Evolutionary conservation across 768 basidiomycete species (phyloP), one percentile per base, ranked within the genome.

Genomic region (Termitomyces sp.): DNA sequence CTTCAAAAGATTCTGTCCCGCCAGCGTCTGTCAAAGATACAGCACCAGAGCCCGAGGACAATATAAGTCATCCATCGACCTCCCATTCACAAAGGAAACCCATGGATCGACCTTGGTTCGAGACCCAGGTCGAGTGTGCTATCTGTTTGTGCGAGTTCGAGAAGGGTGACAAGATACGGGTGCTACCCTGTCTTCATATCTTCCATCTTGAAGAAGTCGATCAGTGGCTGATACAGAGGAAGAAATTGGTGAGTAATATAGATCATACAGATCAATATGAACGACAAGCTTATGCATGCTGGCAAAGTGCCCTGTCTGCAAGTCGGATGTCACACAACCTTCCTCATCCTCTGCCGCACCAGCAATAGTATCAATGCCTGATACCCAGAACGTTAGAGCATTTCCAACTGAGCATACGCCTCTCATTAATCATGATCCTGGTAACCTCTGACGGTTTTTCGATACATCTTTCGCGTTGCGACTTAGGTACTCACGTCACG

Each of bases 161-260:
- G 41, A 85, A 85, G 66, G 94, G 94, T 3, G 96, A 98, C 68
- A 82, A 85, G 64, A 92, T 98, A 44, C 84, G 95, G 63, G 91
- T 95, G 52, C 69, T 98, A 41, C 96, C 96, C 1, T 98, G 96
- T 66, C 88, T 90, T 48, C 96, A 98, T 69, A 86, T 98, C 54
- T 98, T 97, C 74, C 96, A 98, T 72, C 81, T 92, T 46, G 80
- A 87, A 36, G 96, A 98, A 69, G 84, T 97, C 40, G 93, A 94
- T 68, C 81, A 88, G 62, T 98, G 96, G 96, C 73, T 98, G 59
- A 87, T 95, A 56, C 85, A 89, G 60, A 84, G 92, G 70, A 92
- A 94, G 78, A 97, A 97, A 76, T 72, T 96, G 71, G 94, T 95
- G 66, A 67, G 88, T 78, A 14, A 57, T 40, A 28, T n/a, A 41